Evolutionary conservation across 73 alveolate genomes (phyloP), one percentile per base, ranked within the genome.

Genomic region (Blepharisma stoltei): DNA sequence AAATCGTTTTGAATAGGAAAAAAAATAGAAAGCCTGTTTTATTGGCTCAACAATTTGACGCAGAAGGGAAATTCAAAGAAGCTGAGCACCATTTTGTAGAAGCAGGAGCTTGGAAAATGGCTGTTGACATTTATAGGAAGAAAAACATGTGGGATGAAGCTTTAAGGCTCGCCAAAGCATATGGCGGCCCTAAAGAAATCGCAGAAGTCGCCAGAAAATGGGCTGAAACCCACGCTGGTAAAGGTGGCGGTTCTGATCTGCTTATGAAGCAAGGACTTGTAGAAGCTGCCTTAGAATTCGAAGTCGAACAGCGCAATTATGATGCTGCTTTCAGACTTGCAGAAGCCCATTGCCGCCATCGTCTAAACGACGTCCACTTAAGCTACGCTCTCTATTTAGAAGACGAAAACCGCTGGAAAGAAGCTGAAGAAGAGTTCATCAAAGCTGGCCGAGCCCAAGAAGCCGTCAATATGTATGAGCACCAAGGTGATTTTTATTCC

Each of bases 391-490:
- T 94, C 50, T 96, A 90, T 78, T 86, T 97, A 65, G 99, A 97
- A 86, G 98, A 97, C 81, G 99, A 95, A 77, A 95, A 95, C 82
- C 90, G 99, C 82, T 90, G 85, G 71, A 97, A 97, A 83, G 99
- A 97, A 83, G 99, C 99, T 65, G 99, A 97, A 86, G 99, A 97
- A 73, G 97, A 97, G 75, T 97, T 97, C 83, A 95, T 97, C 78
- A 92, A 95, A 83, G 99, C 99, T 8, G 98, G 97, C 81, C 97
- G 96, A 89, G 99, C 99, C 50, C 89, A 94, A 76, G 99, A 98
- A 86, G 99, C 99, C 66, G 96, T 98, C 46, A 95, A 95, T 79
- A 98, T 98, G 99, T 78, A 54, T 11, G 89, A 96, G 69, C 99
- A 97, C 81, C 94, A 90, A 68, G 93, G 97, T 52, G 99, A 98